Evolutionary conservation across 345 rosid genomes (phyloP).

Genomic region (Streptanthus diversifolius): DNA sequence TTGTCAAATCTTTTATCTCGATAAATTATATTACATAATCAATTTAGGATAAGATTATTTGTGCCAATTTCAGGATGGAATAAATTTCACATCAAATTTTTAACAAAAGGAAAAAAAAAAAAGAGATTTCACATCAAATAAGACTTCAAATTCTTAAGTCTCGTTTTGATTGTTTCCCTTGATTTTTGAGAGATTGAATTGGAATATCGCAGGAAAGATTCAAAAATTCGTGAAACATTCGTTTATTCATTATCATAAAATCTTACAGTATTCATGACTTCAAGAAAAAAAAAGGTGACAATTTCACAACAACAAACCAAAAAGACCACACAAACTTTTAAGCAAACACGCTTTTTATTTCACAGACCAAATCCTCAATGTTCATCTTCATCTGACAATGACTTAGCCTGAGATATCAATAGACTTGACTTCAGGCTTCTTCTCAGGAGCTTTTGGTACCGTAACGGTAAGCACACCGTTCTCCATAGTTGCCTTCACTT

Average conservation of each 20-base stretch:
- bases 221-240: background rate
- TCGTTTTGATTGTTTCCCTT: background rate
- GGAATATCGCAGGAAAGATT: background rate
- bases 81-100: no score
- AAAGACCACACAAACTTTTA: background rate
- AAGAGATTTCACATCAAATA: no score
- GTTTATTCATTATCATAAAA: constrained; percentile 4
- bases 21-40: no score
- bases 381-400: background rate
- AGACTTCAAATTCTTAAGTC: no score
- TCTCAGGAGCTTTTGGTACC: constrained; percentile 40
- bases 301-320: background rate
- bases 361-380: background rate
- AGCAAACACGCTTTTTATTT: background rate
- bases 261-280: background rate
- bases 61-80: no score
- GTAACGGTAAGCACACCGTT: constrained; percentile 48
- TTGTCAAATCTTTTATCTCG: no score
- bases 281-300: background rate
- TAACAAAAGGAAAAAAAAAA: no score
- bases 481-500: constrained; percentile 53
- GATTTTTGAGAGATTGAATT: background rate
- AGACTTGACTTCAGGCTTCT: constrained; percentile 41
- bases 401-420: constrained; percentile 47
- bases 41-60: no score